A percentile compares a stretch with the other conserved stretches of the same genome.
phyloP scores from a whole-genome alignment of 1,284 basidiomycete genomes.

The Moesziomyces globuligerus region DNA sequence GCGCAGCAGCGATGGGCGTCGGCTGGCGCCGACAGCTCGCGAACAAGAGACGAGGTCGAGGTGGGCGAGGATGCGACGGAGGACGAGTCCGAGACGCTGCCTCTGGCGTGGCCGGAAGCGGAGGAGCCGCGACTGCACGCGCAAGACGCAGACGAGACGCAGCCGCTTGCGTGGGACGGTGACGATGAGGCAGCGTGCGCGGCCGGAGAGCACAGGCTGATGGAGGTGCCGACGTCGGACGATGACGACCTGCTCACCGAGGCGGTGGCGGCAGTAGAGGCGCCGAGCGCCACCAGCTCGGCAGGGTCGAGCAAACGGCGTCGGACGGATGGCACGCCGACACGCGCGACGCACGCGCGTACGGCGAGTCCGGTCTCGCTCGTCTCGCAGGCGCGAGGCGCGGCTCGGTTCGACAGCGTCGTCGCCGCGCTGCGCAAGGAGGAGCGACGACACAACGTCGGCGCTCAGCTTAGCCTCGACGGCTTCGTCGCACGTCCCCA shows the following conservation, averaged over 20 bases:
- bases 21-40: too few species aligned
- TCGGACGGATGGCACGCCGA: neutral
- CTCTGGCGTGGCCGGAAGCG: constrained; percentile 16
- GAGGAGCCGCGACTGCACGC: neutral
- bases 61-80: neutral
- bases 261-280: constrained; percentile 4
- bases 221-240: constrained; percentile 30
- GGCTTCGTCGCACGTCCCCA: too few species aligned
- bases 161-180: constrained; percentile 23
- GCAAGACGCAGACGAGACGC: constrained; percentile 17
- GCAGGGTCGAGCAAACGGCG: neutral
- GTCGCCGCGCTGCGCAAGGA: constrained; percentile 24
- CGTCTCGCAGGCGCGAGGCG: neutral
- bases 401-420: constrained; percentile 16
- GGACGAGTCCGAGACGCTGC: constrained; percentile 16
- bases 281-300: neutral
- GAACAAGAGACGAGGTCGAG: neutral
- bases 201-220: too few species aligned
- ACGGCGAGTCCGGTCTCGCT: constrained; percentile 23
- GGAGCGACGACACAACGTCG: constrained; percentile 21
- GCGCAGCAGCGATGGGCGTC: too few species aligned
- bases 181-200: neutral
- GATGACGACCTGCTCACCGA: constrained; percentile 27
- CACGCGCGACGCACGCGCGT: neutral
- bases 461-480: constrained; percentile 27